Base-by-base conservation (phyloP, 768 basidiomycete genomes). In the Leucogyrophana mollusca region DNA sequence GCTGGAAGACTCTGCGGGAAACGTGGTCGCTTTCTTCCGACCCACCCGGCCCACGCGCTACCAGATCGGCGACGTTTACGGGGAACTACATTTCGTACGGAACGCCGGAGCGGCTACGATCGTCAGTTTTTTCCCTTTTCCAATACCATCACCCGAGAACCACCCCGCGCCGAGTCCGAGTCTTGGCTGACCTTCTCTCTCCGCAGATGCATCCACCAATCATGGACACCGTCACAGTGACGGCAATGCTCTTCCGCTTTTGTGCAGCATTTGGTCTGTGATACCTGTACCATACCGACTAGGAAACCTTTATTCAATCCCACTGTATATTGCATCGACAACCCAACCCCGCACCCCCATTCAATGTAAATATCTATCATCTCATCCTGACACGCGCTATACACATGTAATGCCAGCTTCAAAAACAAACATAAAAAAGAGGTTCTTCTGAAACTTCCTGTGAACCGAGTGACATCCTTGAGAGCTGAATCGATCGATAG, bases 171-270 rank as follows among this genome's bases (percentile, higher is more conserved):
- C 33, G 36, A n/a, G 10, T 37, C n/a, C n/a, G n/a, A n/a, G n/a
- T n/a, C n/a, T n/a, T n/a, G 43, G 41, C 56, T 67, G 45, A 65
- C 56, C 49, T 55, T 51, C 24, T 41, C 41, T 52, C 52, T 42
- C 40, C 48, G 43, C 60, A 90, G 88, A 87, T 82, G 74, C 89
- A 90, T 61, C 89, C 88, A 42, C 90, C 90, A 54, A 83, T 92
- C 66, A 92, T 92, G 90, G 88, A 92, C 73, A 82, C 80, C 36
- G 88, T 92, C 50, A 85, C 85, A 21, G 82, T 92, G 55, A 89
- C 89, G 22, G 80, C 82, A 44, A 90, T 91, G 88, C 74, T 92
- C 27, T 90, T 87, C 69, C 83, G 90, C 39, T 87, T 89, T 65
- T 87, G 85, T 56, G 73, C 67, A 48, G 67, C 71, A 24, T 77